Base-by-base conservation (phyloP, 108 stramenopile species). In the Pseudonitzschia delicatissima region DNA sequence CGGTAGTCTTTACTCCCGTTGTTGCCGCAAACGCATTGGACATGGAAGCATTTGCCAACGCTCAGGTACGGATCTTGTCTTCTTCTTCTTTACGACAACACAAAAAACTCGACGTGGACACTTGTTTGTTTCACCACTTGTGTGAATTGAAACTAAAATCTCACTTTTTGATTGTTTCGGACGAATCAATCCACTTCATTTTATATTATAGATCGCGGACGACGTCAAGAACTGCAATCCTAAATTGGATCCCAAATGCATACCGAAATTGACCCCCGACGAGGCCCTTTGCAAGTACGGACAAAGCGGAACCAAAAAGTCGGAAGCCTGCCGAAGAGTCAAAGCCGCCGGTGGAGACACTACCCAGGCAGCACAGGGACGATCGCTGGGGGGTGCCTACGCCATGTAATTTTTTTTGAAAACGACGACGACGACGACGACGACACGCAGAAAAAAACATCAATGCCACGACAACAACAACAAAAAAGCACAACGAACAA, bases 181-280 rank as follows among this genome's bases (percentile, higher is more conserved):
- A 8, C 37, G 37, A 6, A 39, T 11, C 37, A 6, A 39, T 39
- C 37, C 37, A 11, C 6, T 39, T 39, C 37, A 11, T 49, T 49
- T 29, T 23, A 7, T 17, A 8, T 49, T 0, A 3, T 29, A 55
- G 53, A 55, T 55, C 53, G 84, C 53, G 40, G 52, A 26, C n/a
- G 86, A 87, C 62, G 72, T 65, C 12, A 82, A 78, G 36, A 87
- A 90, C 44, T 87, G 88, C 47, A 76, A 90, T 44, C 88, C 88
- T 1, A 90, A 90, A 64, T 13, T 27, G 3, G 57, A 66, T 27
- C 61, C 61, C 27, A 72, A 64, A 45, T 72, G 71, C 63, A 37
- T 36, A 39, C 71, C 66, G 17, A 59, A 68, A 39, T 7, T 85
- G 55, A 59, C 45, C 12, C 76, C 76, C 21, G 84, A 85, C 45